Conservation (phyloP, 352 stramenopile species). For the Thalassiosira mediterranea region DNA sequence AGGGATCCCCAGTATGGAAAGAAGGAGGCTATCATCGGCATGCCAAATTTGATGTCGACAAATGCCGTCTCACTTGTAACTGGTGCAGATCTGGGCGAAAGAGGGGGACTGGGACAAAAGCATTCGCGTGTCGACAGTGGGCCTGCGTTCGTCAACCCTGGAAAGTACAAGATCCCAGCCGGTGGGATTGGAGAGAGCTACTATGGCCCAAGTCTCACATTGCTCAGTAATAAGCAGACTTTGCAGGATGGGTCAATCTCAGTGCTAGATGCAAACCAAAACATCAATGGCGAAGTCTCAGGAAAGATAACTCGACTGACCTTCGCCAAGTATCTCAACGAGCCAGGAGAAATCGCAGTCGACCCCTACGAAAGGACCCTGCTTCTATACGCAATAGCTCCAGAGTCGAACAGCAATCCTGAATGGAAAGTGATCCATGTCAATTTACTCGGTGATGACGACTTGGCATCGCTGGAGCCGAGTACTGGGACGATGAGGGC, state of each 20-base stretch:
- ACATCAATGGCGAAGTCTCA: neutral
- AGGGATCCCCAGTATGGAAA: constrained; percentile 45
- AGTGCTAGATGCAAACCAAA: neutral
- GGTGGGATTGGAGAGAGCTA: constrained; percentile 39
- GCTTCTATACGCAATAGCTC: constrained; percentile 47
- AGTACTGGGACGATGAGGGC: neutral
- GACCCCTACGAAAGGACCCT: constrained; percentile 41
- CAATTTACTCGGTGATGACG: constrained; percentile 19
- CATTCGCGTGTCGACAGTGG: constrained; percentile 8
- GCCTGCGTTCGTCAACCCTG: constrained; percentile 45
- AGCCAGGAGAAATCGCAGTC: constrained; percentile 50
- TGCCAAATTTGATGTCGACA: constrained; percentile 30
- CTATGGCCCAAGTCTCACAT: constrained; percentile 34
- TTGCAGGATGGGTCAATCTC: constrained; percentile 35
- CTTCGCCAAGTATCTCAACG: constrained; percentile 46
- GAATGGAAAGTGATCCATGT: constrained; percentile 45
- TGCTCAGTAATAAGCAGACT: constrained; percentile 41
- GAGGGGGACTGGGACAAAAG: constrained; percentile 2
- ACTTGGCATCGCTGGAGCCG: neutral
- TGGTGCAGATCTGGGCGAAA: constrained; percentile 1
- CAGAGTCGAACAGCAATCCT: constrained; percentile 45
- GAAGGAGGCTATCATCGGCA: constrained; percentile 56
- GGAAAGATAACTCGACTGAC: constrained; percentile 25
- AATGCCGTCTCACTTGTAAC: constrained; percentile 14
- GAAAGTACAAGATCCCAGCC: constrained; percentile 52